Conservation (phyloP, 176 grass and related monocot genomes). For the Avena atlantica region DNA sequence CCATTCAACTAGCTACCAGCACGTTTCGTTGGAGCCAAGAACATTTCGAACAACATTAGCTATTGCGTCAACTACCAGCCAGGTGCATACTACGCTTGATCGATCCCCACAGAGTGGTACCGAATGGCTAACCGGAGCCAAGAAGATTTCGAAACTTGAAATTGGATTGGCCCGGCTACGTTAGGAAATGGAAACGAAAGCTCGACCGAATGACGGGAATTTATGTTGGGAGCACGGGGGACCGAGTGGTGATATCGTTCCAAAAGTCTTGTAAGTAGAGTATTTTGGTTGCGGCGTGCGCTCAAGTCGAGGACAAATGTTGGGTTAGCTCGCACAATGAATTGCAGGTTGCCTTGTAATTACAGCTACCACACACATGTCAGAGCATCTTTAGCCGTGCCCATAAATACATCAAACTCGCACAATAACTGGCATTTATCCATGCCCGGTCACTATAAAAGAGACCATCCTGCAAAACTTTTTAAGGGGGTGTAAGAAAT, state of each 20-base stretch:
- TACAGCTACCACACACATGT: neutral
- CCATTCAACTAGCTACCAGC: neutral
- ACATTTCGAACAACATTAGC: neutral
- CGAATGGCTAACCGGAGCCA: constrained; percentile 22
- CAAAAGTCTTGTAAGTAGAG: too few relatives aligned
- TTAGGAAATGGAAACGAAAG: neutral
- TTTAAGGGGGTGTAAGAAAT: too few relatives aligned
- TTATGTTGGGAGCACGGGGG: neutral
- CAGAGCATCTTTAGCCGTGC: too few relatives aligned
- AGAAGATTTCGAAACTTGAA: constrained; percentile 15
- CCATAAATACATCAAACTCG: too few relatives aligned
- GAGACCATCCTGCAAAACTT: too few relatives aligned
- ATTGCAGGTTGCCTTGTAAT: neutral
- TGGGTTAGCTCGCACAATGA: neutral
- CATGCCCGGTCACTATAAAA: too few relatives aligned
- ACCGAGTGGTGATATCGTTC: too few relatives aligned
- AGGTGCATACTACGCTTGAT: neutral
- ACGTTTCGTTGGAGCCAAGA: neutral
- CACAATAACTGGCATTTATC: too few relatives aligned
- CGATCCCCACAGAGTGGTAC: constrained; percentile 13
- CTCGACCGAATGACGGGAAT: neutral
- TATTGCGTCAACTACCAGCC: neutral
- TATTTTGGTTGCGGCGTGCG: neutral
- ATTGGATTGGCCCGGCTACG: neutral
- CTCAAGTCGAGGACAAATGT: neutral